Evolutionary conservation across 768 basidiomycete species (phyloP).

Genomic region (Calocybe gangraenosa): DNA sequence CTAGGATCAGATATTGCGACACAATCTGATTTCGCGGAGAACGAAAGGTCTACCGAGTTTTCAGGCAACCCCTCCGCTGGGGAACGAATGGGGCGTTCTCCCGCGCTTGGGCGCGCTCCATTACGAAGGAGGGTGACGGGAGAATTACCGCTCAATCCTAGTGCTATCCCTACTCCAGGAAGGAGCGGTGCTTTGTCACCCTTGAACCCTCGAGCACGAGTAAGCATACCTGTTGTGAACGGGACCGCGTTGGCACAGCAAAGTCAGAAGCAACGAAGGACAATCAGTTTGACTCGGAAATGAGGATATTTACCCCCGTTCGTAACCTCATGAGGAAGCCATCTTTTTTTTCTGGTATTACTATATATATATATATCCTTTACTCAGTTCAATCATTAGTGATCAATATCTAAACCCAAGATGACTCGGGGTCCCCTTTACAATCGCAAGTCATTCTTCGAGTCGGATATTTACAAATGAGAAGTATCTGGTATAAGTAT

Average conservation of each 20-base stretch:
- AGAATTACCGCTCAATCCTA: slow-evolving; percentile 30
- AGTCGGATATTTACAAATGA: slow-evolving; percentile 9
- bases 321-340: too few relatives aligned
- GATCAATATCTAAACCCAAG: too few relatives aligned
- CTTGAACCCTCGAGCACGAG: slow-evolving; percentile 65
- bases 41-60: slow-evolving; percentile 35
- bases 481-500: slow-evolving; percentile 35
- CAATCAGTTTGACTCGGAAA: slow-evolving; percentile 35
- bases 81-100: slow-evolving; percentile 22
- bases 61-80: slow-evolving; percentile 17
- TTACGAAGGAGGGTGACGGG: slow-evolving; percentile 65
- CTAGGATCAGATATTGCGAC: slow-evolving; percentile 59
- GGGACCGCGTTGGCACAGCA: slow-evolving; percentile 10
- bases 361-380: background rate
- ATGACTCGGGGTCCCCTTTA: too few relatives aligned
- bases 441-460: too few relatives aligned
- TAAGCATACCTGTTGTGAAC: slow-evolving; percentile 38
- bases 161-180: slow-evolving; percentile 24
- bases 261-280: slow-evolving; percentile 34
- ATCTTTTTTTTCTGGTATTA: too few relatives aligned
- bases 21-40: slow-evolving; percentile 44
- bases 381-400: too few relatives aligned
- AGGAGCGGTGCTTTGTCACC: slow-evolving; percentile 58
- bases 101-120: slow-evolving; percentile 34
- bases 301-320: slow-evolving; percentile 4